Conservation (phyloP, 2,329 filamentous ascomycete species). For the Plenodomus tracheiphilus region DNA sequence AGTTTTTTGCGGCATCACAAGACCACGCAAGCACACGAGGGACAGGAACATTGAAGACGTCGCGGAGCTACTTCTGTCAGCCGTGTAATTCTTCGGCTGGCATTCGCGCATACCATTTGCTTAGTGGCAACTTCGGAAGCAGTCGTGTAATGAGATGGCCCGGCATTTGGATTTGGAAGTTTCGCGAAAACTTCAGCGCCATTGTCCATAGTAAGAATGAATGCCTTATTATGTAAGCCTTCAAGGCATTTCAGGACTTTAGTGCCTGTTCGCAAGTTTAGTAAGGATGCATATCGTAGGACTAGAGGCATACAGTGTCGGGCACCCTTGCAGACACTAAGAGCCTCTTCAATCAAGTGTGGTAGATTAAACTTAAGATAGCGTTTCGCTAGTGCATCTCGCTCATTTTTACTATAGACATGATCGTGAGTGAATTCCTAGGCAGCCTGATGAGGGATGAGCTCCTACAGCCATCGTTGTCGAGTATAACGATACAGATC, state of each 20-base stretch:
- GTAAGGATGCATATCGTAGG: neutral
- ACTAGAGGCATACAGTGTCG: conserved; percentile 23
- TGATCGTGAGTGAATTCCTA: conserved; percentile 8
- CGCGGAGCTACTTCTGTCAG: conserved; percentile 19
- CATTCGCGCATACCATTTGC: conserved; percentile 12
- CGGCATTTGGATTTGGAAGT: conserved; percentile 27
- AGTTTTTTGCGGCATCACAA: conserved; percentile 17
- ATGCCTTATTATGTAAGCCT: conserved; percentile 31
- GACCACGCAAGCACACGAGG: conserved; percentile 34
- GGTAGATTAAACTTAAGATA: conserved; percentile 35
- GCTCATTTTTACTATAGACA: conserved; percentile 25
- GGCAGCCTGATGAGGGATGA: neutral
- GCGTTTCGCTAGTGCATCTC: conserved; percentile 29
- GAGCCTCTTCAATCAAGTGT: conserved; percentile 27
- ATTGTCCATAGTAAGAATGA: conserved; percentile 21
- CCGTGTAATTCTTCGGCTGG: conserved; percentile 6
- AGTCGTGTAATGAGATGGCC: conserved; percentile 15
- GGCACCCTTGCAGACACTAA: conserved; percentile 29
- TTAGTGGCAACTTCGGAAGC: conserved; percentile 21
- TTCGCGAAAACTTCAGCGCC: conserved; percentile 18
- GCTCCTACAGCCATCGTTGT: conserved; percentile 28
- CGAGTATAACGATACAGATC: conserved; percentile 28
- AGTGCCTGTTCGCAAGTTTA: conserved; percentile 15
- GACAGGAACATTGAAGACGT: conserved; percentile 26
- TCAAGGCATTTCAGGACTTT: conserved; percentile 24